Percentiles rank a stretch among this genome's conserved stretches.
Conservation (phyloP, 257 asterid species). For the Leonotis leonurus region DNA sequence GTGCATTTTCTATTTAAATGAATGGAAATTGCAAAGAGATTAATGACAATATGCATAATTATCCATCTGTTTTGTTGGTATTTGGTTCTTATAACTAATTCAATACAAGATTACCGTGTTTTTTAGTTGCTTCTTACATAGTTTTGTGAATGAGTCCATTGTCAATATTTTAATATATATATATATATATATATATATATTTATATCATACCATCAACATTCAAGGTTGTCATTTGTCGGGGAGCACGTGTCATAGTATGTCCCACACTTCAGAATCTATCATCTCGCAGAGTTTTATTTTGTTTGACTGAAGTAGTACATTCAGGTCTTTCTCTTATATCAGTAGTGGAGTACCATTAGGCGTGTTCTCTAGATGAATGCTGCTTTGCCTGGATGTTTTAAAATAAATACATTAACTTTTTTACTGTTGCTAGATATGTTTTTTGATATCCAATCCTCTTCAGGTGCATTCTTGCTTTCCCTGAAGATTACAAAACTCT, state of each 20-base stretch:
- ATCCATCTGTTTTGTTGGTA: not conserved
- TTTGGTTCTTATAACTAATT: not conserved
- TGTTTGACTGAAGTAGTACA: not conserved
- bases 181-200: no score
- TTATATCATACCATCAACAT: not conserved
- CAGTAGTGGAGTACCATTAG: not conserved
- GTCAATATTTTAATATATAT: not conserved
- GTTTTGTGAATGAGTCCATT: not conserved
- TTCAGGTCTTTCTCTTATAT: not conserved
- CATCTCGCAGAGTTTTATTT: not conserved
- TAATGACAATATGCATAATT: not conserved
- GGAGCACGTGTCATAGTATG: not conserved
- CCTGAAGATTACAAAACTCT: conserved; percentile 83
- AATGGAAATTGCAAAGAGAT: not conserved
- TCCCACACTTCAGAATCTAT: not conserved
- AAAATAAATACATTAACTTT: not conserved
- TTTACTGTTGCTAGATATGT: not conserved
- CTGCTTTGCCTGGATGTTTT: not conserved
- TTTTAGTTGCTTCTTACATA: not conserved
- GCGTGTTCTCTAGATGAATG: not conserved
- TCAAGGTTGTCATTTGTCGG: not conserved
- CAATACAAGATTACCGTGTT: not conserved
- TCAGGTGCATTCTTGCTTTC: conserved; percentile 90
- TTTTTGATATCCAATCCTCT: conserved; percentile 14
- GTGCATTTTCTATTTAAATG: not conserved